These are phyloP conservation scores for Melastoma candidum DNA, from an alignment of 441 rosid genomes.

Conservation along the genomic window DNA sequence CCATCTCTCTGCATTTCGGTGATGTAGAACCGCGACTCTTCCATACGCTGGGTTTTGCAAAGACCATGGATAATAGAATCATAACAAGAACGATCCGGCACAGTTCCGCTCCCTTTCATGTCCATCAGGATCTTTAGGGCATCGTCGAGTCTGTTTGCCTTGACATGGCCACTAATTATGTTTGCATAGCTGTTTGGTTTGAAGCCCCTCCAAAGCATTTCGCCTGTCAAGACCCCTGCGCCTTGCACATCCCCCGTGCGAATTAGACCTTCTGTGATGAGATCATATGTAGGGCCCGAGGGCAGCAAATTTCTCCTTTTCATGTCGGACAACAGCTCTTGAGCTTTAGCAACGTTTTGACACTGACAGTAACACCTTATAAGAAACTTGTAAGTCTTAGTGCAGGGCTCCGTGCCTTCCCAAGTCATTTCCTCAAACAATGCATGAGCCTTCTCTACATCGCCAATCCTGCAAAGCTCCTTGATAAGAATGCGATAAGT, in stretches of 20 bases:
- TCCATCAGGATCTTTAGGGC: constrained; percentile 36
- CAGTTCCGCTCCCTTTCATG: constrained; percentile 49
- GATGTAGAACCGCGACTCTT: constrained; percentile 51
- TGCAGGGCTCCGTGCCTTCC: constrained; percentile 44
- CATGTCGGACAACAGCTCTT: constrained; percentile 47
- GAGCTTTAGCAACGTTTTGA: constrained; percentile 26
- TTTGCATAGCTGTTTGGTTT: constrained; percentile 57
- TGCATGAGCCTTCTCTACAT: constrained; percentile 47
- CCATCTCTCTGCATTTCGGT: constrained; percentile 50
- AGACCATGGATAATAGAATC: constrained; percentile 66
- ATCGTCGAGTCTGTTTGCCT: constrained; percentile 40
- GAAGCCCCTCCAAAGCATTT: constrained; percentile 40
- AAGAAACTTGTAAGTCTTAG: constrained; percentile 43
- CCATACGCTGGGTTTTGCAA: constrained; percentile 66
- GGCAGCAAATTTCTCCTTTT: constrained; percentile 42
- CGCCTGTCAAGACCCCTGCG: constrained; percentile 40
- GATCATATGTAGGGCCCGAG: constrained; percentile 32
- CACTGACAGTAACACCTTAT: constrained; percentile 47
- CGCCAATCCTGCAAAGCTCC: constrained; percentile 49
- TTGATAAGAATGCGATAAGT: constrained; percentile 41
- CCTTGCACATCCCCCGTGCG: constrained; percentile 36
- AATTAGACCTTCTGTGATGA: constrained; percentile 49
- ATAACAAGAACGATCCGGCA: constrained; percentile 65
- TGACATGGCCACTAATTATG: constrained; percentile 49
- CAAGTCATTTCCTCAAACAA: constrained; percentile 51